A percentile compares a stretch with the other conserved stretches of the same genome.
Evolutionary conservation across 164 flowering plant genomes (phyloP).

Genomic region (Magnolia changhungtana): DNA sequence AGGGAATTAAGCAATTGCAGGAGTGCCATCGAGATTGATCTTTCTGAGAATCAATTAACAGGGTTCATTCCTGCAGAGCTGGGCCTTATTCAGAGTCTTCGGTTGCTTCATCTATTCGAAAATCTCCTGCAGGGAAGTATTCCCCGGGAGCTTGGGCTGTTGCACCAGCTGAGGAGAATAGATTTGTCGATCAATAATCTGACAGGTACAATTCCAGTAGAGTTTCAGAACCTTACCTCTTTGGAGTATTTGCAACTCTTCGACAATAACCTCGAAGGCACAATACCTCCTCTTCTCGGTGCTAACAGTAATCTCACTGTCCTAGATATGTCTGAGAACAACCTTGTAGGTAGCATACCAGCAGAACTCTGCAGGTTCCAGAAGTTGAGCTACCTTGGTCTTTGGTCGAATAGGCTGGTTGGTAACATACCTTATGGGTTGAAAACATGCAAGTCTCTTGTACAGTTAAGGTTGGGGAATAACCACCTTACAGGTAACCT

Average conservation of each 20-base stretch:
- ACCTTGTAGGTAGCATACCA: slow-evolving; percentile 45
- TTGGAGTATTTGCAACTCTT: slow-evolving; percentile 45
- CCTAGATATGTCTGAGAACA: slow-evolving; percentile 41
- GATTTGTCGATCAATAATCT: slow-evolving; percentile 58
- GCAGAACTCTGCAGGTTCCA: slow-evolving; percentile 29
- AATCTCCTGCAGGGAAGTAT: slow-evolving; percentile 49
- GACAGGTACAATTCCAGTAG: slow-evolving; percentile 44
- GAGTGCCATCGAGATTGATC: slow-evolving; percentile 45
- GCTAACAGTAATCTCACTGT: slow-evolving; percentile 30
- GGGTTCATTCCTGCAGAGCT: slow-evolving; percentile 50
- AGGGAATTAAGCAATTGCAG: slow-evolving; percentile 38
- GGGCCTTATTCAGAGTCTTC: slow-evolving; percentile 38
- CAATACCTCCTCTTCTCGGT: slow-evolving; percentile 51
- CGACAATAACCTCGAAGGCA: slow-evolving; percentile 39
- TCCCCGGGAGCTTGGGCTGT: slow-evolving; percentile 43
- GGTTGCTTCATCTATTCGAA: slow-evolving; percentile 50
- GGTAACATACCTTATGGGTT: slow-evolving; percentile 50
- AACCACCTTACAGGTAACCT: slow-evolving; percentile 55
- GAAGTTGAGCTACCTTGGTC: slow-evolving; percentile 42
- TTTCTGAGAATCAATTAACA: slow-evolving; percentile 47
- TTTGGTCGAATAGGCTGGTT: slow-evolving; percentile 44
- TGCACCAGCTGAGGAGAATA: slow-evolving; percentile 28
- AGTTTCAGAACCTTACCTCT: slow-evolving; percentile 35
- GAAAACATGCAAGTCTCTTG: slow-evolving; percentile 45
- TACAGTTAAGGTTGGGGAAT: slow-evolving; percentile 42